Conservation (phyloP, 192 early-diverging fungal species). For the Phlyctochytrium arcticum region DNA sequence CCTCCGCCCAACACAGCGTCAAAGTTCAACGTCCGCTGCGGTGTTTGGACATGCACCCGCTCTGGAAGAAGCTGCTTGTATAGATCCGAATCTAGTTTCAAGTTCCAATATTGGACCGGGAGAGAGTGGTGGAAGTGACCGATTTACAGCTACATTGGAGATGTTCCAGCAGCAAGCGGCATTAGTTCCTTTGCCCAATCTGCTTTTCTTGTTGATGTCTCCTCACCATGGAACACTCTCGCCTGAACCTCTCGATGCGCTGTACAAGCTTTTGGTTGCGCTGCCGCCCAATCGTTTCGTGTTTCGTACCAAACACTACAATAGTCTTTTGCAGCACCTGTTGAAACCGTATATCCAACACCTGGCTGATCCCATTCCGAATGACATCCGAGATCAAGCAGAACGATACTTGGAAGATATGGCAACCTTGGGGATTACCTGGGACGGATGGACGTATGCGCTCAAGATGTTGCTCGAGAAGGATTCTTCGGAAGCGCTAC, state of each 20-base stretch:
- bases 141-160: no score
- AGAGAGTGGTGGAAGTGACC: no score
- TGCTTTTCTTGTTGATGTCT: conserved; percentile 7
- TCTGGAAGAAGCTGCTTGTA: no score
- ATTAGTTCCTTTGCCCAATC: not conserved
- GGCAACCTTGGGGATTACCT: not conserved
- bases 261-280: conserved; percentile 2
- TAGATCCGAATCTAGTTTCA: no score
- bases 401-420: not conserved
- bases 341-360: not conserved
- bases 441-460: conserved; percentile 1
- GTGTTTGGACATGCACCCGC: no score
- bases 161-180: no score
- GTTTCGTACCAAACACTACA: conserved; percentile 8
- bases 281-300: conserved; percentile 10
- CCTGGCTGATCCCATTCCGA: not conserved
- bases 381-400: not conserved
- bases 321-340: conserved; percentile 4
- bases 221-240: not conserved
- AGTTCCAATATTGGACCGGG: no score
- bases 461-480: not conserved
- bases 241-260: not conserved
- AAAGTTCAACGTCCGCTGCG: no score
- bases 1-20: no score
- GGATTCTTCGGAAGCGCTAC: not conserved